phyloP scores from a whole-genome alignment of 371 early-diverging fungal genomes.

The Sporodiniella umbellata region DNA sequence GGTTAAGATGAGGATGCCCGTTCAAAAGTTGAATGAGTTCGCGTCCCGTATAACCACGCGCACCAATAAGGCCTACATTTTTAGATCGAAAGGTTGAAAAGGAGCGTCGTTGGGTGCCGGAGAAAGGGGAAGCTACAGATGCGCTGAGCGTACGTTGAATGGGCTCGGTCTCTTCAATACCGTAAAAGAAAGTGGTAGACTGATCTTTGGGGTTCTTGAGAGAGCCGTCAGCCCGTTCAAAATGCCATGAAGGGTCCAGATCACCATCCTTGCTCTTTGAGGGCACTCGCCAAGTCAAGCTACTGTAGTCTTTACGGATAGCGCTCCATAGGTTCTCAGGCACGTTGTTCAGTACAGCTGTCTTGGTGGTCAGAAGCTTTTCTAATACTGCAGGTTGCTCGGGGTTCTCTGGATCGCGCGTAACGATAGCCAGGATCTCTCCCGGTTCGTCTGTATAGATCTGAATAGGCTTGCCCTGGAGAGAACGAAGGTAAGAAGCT shows the following conservation, averaged over 20 bases:
- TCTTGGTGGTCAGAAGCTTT: constrained; percentile 76
- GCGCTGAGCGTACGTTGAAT: constrained; percentile 51
- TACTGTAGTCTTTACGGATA: constrained; percentile 69
- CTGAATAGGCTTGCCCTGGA: constrained; percentile 54
- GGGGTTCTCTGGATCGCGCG: constrained; percentile 45
- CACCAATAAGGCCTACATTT: constrained; percentile 92
- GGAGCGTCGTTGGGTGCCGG: constrained; percentile 47
- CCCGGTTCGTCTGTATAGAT: constrained; percentile 86
- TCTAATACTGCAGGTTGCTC: constrained; percentile 66
- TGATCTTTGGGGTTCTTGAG: constrained; percentile 58
- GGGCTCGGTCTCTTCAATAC: constrained; percentile 72
- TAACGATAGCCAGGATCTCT: constrained; percentile 83
- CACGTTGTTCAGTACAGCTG: constrained; percentile 81
- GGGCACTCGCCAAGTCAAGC: constrained; percentile 50
- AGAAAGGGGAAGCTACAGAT: constrained; percentile 24
- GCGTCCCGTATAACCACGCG: constrained; percentile 94
- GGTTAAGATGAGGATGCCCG: constrained; percentile 78
- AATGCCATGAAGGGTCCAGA: constrained; percentile 77
- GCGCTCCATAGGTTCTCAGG: constrained; percentile 87
- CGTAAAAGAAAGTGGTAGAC: constrained; percentile 89
- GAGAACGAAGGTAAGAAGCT: constrained; percentile 68
- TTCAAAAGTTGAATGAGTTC: constrained; percentile 90
- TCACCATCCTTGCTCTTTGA: constrained; percentile 44
- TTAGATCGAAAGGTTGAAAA: constrained; percentile 45
- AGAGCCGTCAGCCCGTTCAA: constrained; percentile 91